Evolutionary conservation across 345 rosid genomes (phyloP).

Genomic region (Draba incana): DNA sequence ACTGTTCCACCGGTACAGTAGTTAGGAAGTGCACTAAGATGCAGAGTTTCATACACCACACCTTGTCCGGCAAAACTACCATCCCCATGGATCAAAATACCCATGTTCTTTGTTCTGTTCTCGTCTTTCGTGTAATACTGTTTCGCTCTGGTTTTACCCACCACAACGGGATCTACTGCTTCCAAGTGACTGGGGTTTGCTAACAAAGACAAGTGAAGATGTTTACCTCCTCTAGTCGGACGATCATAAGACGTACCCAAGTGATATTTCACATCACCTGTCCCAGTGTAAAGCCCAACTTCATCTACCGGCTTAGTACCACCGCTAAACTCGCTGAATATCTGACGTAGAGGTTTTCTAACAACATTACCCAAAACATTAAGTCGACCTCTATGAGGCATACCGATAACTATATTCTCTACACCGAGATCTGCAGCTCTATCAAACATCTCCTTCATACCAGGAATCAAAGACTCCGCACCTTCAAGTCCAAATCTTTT

Average conservation of each 20-base stretch:
- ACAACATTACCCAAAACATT: constrained; percentile 85
- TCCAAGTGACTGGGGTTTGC: constrained; percentile 93
- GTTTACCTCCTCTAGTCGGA: constrained; percentile 85
- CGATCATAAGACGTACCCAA: constrained; percentile 88
- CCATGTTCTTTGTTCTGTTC: constrained; percentile 74
- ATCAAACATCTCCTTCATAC: constrained; percentile 92
- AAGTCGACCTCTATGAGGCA: constrained; percentile 81
- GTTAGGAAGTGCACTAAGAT: constrained; percentile 88
- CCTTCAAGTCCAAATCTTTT: constrained; percentile 94
- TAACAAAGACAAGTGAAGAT: constrained; percentile 82
- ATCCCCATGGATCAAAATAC: constrained; percentile 80
- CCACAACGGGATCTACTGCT: constrained; percentile 85
- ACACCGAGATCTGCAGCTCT: constrained; percentile 80
- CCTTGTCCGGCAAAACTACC: constrained; percentile 95
- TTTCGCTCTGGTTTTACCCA: constrained; percentile 84
- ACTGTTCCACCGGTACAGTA: constrained; percentile 81
- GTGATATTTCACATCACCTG: constrained; percentile 88
- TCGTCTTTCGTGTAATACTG: constrained; percentile 72
- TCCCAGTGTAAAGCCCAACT: constrained; percentile 76
- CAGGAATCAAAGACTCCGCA: constrained; percentile 84
- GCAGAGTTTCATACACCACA: constrained; percentile 83
- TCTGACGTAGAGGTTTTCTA: constrained; percentile 76
- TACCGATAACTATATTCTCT: constrained; percentile 80
- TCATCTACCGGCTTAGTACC: constrained; percentile 85
- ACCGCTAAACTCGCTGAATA: constrained; percentile 81